phyloP scores from a whole-genome alignment of 306 rosid genomes.

The Biancaea sappan region DNA sequence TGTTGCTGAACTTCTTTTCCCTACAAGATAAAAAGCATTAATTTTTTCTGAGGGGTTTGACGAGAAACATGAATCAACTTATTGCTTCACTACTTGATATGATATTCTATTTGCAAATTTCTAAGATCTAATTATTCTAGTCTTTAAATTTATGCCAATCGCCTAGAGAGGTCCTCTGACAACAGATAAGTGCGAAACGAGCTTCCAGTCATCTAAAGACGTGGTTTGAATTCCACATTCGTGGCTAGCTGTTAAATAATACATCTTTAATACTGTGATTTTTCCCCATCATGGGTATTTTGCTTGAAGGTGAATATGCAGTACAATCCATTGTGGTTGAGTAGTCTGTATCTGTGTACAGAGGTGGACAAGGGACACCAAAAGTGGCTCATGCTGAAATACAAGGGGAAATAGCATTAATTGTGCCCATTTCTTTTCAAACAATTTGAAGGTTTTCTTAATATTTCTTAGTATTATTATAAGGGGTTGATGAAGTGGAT shows the following conservation, averaged over 20 bases:
- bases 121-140: background rate
- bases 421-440: constrained; percentile 25
- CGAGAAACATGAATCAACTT: background rate
- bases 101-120: background rate
- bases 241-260: background rate
- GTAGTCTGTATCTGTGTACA: background rate
- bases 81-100: background rate
- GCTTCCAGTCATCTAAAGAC: too few relatives aligned
- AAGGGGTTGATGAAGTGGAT: constrained; percentile 36
- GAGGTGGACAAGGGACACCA: constrained; percentile 18
- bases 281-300: background rate
- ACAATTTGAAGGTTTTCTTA: constrained; percentile 39
- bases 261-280: background rate
- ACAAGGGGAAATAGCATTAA: background rate
- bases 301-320: background rate
- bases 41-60: background rate
- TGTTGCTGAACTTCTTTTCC: too few relatives aligned
- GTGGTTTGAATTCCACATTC: background rate
- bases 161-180: background rate
- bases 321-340: too few relatives aligned
- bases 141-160: background rate
- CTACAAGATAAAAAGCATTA: too few relatives aligned
- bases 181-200: too few relatives aligned
- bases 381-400: constrained; percentile 17
- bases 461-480: constrained; percentile 19